phyloP scores from a whole-genome alignment of 2,329 filamentous ascomycete genomes.

The Waltergamsia citrina region DNA sequence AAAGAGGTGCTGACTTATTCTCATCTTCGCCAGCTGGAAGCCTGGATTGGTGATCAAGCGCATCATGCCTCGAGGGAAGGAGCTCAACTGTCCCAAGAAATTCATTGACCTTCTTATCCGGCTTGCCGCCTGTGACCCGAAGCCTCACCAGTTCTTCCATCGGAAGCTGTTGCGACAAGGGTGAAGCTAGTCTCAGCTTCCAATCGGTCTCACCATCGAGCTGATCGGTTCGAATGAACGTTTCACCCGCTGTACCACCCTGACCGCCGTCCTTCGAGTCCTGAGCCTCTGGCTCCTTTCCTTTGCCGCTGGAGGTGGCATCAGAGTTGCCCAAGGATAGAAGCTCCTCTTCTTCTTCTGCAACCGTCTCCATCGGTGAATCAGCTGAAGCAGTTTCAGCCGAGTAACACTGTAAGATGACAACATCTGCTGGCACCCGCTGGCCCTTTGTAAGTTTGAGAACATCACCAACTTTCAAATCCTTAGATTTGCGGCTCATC shows the following conservation, averaged over 20 bases:
- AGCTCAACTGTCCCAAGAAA: conserved; percentile 87
- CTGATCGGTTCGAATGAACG: conserved; percentile 95
- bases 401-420: conserved; percentile 76
- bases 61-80: conserved; percentile 41
- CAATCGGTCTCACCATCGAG: conserved; percentile 97
- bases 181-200: conserved; percentile 86
- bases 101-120: conserved; percentile 89
- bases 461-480: conserved; percentile 92
- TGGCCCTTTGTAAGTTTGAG: conserved; percentile 87
- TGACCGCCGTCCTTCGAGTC: conserved; percentile 16
- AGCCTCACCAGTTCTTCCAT: conserved; percentile 61
- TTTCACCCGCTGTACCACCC: conserved; percentile 59
- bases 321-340: conserved; percentile 30
- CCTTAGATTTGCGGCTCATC: conserved; percentile 70
- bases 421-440: conserved; percentile 85
- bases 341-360: conserved; percentile 29
- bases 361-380: conserved; percentile 17
- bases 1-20: conserved; percentile 60
- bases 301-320: conserved; percentile 17
- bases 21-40: conserved; percentile 21
- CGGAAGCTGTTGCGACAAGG: conserved; percentile 71
- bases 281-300: conserved; percentile 22
- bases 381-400: conserved; percentile 35
- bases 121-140: conserved; percentile 74
- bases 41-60: conserved; percentile 29